These are phyloP conservation scores for Conoideocrella luteorostrata DNA, from an alignment of 2,329 filamentous ascomycete species.

Conservation along the genomic window DNA sequence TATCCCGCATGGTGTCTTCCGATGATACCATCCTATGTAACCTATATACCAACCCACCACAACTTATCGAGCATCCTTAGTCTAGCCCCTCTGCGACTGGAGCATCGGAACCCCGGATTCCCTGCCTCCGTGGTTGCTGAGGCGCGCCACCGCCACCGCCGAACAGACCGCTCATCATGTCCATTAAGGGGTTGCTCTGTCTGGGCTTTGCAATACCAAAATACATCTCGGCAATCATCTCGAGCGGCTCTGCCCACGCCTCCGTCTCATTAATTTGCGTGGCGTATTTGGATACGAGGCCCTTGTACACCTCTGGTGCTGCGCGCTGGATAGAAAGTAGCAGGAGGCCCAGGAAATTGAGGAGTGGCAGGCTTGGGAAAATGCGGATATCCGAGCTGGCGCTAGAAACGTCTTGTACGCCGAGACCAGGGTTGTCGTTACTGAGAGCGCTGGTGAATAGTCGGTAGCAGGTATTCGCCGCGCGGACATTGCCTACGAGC, in stretches of 20 bases:
- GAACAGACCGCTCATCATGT: slow-evolving; percentile 97
- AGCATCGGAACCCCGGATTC: slow-evolving; percentile 37
- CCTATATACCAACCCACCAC: slow-evolving; percentile 6
- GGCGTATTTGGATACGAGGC: slow-evolving; percentile 76
- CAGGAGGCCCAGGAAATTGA: slow-evolving; percentile 88
- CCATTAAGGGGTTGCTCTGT: slow-evolving; percentile 87
- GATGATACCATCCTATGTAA: slow-evolving; percentile 4
- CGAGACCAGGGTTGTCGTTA: slow-evolving; percentile 45
- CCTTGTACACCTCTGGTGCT: slow-evolving; percentile 69
- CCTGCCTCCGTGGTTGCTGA: slow-evolving; percentile 32
- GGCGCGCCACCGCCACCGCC: slow-evolving; percentile 60
- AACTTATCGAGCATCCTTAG: slow-evolving; percentile 24
- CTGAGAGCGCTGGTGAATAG: slow-evolving; percentile 43
- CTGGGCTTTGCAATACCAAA: slow-evolving; percentile 84
- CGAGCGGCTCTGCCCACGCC: slow-evolving; percentile 74
- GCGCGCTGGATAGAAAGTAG: slow-evolving; percentile 79
- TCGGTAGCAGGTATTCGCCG: slow-evolving; percentile 75
- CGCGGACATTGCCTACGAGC: slow-evolving; percentile 81
- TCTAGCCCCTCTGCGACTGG: slow-evolving; percentile 56
- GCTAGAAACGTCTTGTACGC: slow-evolving; percentile 74
- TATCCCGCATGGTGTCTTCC: neutral
- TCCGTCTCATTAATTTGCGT: slow-evolving; percentile 69
- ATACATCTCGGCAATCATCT: slow-evolving; percentile 92
- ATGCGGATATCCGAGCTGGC: slow-evolving; percentile 67
- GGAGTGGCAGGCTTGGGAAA: slow-evolving; percentile 84